A percentile compares a stretch with the other conserved stretches of the same genome.
Evolutionary conservation across 495 filamentous ascomycete genomes (phyloP).

Genomic region (Xylaria castorea): DNA sequence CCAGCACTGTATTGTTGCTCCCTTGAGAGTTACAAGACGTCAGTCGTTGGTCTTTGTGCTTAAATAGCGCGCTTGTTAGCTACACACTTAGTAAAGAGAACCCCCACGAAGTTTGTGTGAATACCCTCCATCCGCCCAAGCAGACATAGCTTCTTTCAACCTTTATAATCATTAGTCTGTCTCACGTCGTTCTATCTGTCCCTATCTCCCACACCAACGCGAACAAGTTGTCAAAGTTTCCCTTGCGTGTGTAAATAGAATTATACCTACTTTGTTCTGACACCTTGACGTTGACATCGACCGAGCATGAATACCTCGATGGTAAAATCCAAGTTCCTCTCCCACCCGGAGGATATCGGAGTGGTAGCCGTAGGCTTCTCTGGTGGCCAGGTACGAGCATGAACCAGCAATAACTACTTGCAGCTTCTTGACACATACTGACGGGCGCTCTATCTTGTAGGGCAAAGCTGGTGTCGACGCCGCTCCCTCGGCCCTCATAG

Average conservation of each 20-base stretch:
- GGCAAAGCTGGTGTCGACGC: slow-evolving; percentile 92
- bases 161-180: background rate
- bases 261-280: background rate
- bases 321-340: slow-evolving; percentile 81
- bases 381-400: slow-evolving; percentile 82
- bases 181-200: background rate
- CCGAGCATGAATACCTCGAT: slow-evolving; percentile 65
- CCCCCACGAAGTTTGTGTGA: slow-evolving; percentile 24
- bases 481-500: slow-evolving; percentile 88
- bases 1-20: background rate
- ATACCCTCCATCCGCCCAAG: background rate
- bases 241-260: background rate
- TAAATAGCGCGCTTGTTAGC: slow-evolving; percentile 14
- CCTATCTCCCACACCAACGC: background rate
- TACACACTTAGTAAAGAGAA: background rate
- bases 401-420: slow-evolving; percentile 4
- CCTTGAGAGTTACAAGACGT: slow-evolving; percentile 15
- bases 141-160: background rate
- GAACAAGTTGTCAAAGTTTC: background rate
- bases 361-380: slow-evolving; percentile 97
- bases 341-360: slow-evolving; percentile 77
- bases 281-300: background rate
- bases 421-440: slow-evolving; percentile 17
- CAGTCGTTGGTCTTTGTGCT: slow-evolving; percentile 23
- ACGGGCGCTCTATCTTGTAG: slow-evolving; percentile 52